Percentiles rank a stretch among this genome's conserved stretches.
Evolutionary conservation across 352 stramenopile species (phyloP).

Genomic region (Lagenidium giganteum): DNA sequence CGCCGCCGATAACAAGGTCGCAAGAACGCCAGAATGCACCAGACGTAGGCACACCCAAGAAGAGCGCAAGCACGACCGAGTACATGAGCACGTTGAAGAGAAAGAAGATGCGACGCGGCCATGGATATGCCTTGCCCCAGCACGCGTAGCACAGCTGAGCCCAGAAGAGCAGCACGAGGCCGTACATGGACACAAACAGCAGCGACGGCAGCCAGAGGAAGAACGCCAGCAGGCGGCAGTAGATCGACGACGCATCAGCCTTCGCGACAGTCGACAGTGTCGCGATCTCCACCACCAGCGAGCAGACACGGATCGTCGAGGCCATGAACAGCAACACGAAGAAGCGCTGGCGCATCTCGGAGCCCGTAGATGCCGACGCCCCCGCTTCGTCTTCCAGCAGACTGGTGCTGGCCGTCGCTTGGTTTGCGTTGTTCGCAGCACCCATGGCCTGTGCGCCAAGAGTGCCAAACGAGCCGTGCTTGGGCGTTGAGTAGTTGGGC

Average conservation of each 20-base stretch:
- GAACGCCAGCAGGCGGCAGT: conserved; percentile 42
- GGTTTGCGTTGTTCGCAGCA: not conserved
- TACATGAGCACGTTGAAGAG: conserved; percentile 76
- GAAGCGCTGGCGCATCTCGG: conserved; percentile 71
- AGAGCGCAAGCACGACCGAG: conserved; percentile 40
- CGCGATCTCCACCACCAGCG: conserved; percentile 52
- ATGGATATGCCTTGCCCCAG: conserved; percentile 68
- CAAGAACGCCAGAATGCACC: conserved; percentile 59
- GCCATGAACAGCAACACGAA: conserved; percentile 73
- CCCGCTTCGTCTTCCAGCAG: conserved; percentile 48
- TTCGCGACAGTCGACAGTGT: conserved; percentile 36
- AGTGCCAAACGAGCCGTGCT: not conserved
- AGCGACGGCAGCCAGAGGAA: conserved; percentile 77
- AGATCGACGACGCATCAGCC: conserved; percentile 36
- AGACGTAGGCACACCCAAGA: conserved; percentile 35
- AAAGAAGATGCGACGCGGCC: conserved; percentile 72
- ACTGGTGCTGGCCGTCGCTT: conserved; percentile 22
- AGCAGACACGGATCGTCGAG: conserved; percentile 51
- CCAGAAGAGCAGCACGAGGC: conserved; percentile 81
- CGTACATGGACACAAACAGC: conserved; percentile 84
- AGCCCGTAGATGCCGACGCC: conserved; percentile 54
- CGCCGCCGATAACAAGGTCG: conserved; percentile 51
- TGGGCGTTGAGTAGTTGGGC: not conserved
- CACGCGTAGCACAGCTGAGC: conserved; percentile 82
- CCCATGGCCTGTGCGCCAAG: not conserved